Base-by-base conservation (phyloP, 1,284 basidiomycete species). In the Pterulicium gracile region DNA sequence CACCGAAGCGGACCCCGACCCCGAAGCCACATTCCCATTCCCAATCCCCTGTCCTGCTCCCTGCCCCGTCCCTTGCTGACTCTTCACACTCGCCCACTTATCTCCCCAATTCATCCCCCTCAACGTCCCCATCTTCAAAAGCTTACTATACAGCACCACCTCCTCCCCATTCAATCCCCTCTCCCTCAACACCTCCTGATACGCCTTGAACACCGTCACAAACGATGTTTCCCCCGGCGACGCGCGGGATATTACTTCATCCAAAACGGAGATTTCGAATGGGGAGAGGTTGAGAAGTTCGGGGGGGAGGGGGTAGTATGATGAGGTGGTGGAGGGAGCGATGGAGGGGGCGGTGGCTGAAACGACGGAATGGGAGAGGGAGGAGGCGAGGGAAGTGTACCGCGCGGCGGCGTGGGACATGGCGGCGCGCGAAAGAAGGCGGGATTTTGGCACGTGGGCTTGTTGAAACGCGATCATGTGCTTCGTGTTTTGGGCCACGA, bases 81-180 rank as follows among this genome's bases (percentile, higher is more conserved):
- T 58, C 64, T 83, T 88, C 42, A 85, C 77, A 49, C 66, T 65
- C 22, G 65, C 63, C 87, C 87, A 90, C 60, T 88, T 88, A 35
- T 79, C 80, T 18, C 68, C 73, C 86, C 86, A 90, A 56, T 73
- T 81, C 46, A 67, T 67, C 13, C 83, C 87, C 62, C 77, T 83
- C 56, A 89, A 56, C 21, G 81, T 86, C 39, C 84, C 83, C 3
- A 90, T 66, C 59, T 89, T 88, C 50, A 90, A 62, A 24, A 90
- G 61, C 58, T 86, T 84, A 20, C 77, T 76, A 58, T 88, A 90
- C 57, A 81, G 85, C n/a, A 80, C 66, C 13, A 86, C 82, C 58
- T 90, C 88, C 24, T 81, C 75, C n/a, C 79, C 73, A 53, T 88
- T 82, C n/a, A 89, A 62, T 1, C 81, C 81, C 3, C 79, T 71